Evolutionary conservation across 1,284 basidiomycete genomes (phyloP).

Genomic region (Coriolopsis trogii): DNA sequence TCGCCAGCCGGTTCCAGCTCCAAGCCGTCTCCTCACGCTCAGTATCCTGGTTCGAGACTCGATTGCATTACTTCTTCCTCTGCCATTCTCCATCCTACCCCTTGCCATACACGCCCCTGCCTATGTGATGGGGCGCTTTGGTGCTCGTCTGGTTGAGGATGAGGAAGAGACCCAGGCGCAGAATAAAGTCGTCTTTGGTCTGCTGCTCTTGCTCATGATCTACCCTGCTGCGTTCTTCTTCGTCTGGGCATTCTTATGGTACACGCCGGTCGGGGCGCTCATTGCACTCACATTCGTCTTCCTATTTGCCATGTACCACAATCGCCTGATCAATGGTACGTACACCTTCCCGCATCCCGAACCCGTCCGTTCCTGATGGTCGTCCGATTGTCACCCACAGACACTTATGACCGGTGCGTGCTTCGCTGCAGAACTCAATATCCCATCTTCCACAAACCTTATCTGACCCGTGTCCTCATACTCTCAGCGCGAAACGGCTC

Average conservation of each 20-base stretch:
- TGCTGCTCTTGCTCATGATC: slow-evolving; percentile 73
- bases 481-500: slow-evolving; percentile 72
- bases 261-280: slow-evolving; percentile 55
- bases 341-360: slow-evolving; percentile 21
- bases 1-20: slow-evolving; percentile 67
- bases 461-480: slow-evolving; percentile 18
- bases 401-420: slow-evolving; percentile 80
- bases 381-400: slow-evolving; percentile 37
- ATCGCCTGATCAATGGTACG: slow-evolving; percentile 73
- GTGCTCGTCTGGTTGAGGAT: slow-evolving; percentile 76
- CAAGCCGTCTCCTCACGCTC: slow-evolving; percentile 82
- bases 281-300: slow-evolving; percentile 52
- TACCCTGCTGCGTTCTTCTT: slow-evolving; percentile 85
- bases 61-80: slow-evolving; percentile 63
- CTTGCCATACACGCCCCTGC: slow-evolving; percentile 82
- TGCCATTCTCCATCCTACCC: slow-evolving; percentile 89
- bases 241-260: slow-evolving; percentile 80
- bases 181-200: slow-evolving; percentile 87
- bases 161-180: slow-evolving; percentile 94
- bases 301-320: slow-evolving; percentile 82
- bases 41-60: slow-evolving; percentile 78
- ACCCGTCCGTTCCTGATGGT: slow-evolving; percentile 7
- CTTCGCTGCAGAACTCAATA: slow-evolving; percentile 15
- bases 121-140: slow-evolving; percentile 78
- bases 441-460: slow-evolving; percentile 6